A percentile compares a stretch with the other conserved stretches of the same genome.
Evolutionary conservation across 495 filamentous ascomycete genomes (phyloP).

Genomic region (Penicillium fimorum): DNA sequence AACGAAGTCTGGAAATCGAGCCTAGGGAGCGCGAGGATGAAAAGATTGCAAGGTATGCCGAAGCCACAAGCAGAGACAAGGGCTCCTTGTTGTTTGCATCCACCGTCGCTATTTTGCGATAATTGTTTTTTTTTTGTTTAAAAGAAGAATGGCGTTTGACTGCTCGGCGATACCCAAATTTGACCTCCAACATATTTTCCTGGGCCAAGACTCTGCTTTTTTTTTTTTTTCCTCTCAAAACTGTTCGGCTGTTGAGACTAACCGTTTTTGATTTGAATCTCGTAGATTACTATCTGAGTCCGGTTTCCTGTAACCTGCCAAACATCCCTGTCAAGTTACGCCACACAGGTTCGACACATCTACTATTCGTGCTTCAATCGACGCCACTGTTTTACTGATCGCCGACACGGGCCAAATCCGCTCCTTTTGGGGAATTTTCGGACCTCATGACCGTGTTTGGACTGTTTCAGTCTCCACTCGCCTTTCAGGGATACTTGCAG

Average conservation of each 20-base stretch:
- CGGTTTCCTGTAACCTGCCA: slow-evolving; percentile 61
- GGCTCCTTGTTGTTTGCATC: slow-evolving; percentile 38
- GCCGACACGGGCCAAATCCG: slow-evolving; percentile 10
- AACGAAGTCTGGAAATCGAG: slow-evolving; percentile 87
- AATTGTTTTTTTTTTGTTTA: slow-evolving; percentile 23
- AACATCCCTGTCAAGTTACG: slow-evolving; percentile 28
- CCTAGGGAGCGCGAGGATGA: slow-evolving; percentile 96
- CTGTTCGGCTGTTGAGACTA: slow-evolving; percentile 37
- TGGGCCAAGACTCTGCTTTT: slow-evolving; percentile 15
- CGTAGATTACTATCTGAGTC: slow-evolving; percentile 71
- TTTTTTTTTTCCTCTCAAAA: slow-evolving; percentile 13
- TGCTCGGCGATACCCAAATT: slow-evolving; percentile 31
- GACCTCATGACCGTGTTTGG: slow-evolving; percentile 19
- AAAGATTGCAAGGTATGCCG: slow-evolving; percentile 75
- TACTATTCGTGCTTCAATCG: slow-evolving; percentile 21
- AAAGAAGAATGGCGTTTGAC: slow-evolving; percentile 20
- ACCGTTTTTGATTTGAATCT: slow-evolving; percentile 33
- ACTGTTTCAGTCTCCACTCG: slow-evolving; percentile 15
- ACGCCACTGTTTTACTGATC: slow-evolving; percentile 15
- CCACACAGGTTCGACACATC: slow-evolving; percentile 19
- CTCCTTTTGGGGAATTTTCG: slow-evolving; percentile 7
- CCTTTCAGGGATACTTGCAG: slow-evolving; percentile 1
- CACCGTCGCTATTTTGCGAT: slow-evolving; percentile 37
- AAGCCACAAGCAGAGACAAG: slow-evolving; percentile 36
- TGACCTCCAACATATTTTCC: slow-evolving; percentile 21